Conservation (phyloP, 495 filamentous ascomycete species). For the Aspergillus conjunctus region DNA sequence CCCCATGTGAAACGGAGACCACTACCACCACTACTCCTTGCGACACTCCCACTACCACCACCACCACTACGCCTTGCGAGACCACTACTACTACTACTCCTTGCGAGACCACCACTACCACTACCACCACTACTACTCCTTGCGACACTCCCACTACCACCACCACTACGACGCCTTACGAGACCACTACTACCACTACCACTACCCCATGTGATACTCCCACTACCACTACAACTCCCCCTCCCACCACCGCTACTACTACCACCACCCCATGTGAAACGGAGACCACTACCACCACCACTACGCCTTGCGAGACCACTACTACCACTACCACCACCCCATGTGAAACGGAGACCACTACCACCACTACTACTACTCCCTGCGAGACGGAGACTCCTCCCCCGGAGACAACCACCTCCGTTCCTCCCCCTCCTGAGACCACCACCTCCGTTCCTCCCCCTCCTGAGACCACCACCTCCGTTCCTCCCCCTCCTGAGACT, state of each 20-base stretch:
- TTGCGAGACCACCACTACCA: neutral
- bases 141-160: neutral
- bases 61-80: neutral
- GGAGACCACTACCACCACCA: neutral
- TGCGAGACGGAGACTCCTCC: slow-evolving; percentile 8
- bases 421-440: slow-evolving; percentile 4
- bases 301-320: slow-evolving; percentile 5
- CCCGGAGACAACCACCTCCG: neutral
- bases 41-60: slow-evolving; percentile 5
- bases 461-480: neutral
- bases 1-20: neutral
- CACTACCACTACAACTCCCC: neutral
- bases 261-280: neutral
- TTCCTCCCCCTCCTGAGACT: slow-evolving; percentile 1
- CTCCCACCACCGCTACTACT: neutral
- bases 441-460: neutral
- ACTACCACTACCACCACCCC: neutral
- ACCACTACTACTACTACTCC: neutral
- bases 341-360: neutral
- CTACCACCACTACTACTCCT: slow-evolving; percentile 2
- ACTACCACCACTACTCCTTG: slow-evolving; percentile 6
- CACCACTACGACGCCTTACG: neutral
- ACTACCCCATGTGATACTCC: neutral
- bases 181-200: neutral
- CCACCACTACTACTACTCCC: neutral